Evolutionary conservation across 2,329 filamentous ascomycete genomes (phyloP), one percentile per base, ranked within the genome.

Genomic region (Fusarium lateritium): DNA sequence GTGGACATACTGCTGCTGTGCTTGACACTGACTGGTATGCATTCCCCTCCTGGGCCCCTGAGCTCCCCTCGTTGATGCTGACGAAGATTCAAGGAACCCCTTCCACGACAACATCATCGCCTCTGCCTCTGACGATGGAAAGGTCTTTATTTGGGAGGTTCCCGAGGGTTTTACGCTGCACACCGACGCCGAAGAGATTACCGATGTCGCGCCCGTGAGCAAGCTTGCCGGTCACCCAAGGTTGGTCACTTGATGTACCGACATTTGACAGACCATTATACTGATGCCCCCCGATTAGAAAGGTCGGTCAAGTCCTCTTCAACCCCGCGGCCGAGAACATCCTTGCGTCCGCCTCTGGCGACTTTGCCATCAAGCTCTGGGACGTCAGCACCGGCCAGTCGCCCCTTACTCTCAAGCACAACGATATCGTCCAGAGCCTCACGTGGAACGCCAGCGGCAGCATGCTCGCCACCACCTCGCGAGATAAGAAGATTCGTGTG

Each of bases 291-390:
- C 6, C 44, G 7, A 50, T n/a, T 79, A 97, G 95, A 82, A 99
- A 99, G 83, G 94, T 99, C 69, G 96, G 96, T 65, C 96, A 99
- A 81, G 95, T 99, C 72, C 89, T 98, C 56, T 99, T 98, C 87
- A 98, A 99, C 83, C 94, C 96, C 52, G 90, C 95, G 42, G 96
- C 96, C 75, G 94, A 97, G 78, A 97, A 97, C 81, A 91, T 99
- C 73, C 91, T 99, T 51, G 95, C 96, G 55, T 97, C 94, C 31
- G 92, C 95, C 38, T 98, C 96, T 15, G 96, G 95, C 76, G 96
- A 99, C 81, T 94, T 94, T 81, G 94, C 91, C 17, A 88, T 98
- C 82, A 98, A 98, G 85, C 83, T 99, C 54, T 99, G 96, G 96
- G 96, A 99, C 82, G 87, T 98, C 69, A 87, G 90, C 78, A 90